Conservation (phyloP, 805 yeast genomes). For the Saturnispora zaruensis region DNA sequence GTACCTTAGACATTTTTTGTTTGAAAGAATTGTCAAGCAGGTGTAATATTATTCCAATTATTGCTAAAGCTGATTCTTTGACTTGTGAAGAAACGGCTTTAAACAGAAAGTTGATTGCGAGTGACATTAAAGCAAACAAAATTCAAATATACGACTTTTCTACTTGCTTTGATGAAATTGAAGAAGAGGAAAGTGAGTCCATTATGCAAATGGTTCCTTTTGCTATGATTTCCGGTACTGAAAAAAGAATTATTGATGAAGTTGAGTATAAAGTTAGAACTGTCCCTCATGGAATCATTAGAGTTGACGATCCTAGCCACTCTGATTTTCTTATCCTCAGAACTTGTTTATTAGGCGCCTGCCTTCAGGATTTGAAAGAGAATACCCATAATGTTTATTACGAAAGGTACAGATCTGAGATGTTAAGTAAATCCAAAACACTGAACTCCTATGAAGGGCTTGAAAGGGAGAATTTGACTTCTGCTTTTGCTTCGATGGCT, state of each 20-base stretch:
- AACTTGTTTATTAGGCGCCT: conserved; percentile 66
- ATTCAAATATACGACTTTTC: conserved; percentile 27
- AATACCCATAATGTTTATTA: conserved; percentile 70
- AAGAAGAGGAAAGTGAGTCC: conserved; percentile 16
- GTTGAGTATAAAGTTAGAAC: conserved; percentile 65
- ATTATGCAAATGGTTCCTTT: conserved; percentile 53
- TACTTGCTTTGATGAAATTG: conserved; percentile 25
- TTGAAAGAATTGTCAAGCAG: conserved; percentile 60
- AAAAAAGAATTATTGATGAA: conserved; percentile 60
- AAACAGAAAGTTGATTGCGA: conserved; percentile 39
- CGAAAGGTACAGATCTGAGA: conserved; percentile 61
- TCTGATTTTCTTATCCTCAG: conserved; percentile 74
- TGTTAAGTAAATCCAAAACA: conserved; percentile 11
- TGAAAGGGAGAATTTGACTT: neutral
- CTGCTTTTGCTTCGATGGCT: neutral
- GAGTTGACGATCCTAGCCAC: conserved; percentile 71
- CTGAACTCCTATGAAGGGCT: neutral
- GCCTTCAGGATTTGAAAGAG: conserved; percentile 70
- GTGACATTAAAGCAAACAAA: conserved; percentile 27
- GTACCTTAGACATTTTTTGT: conserved; percentile 60
- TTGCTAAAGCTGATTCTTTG: conserved; percentile 71
- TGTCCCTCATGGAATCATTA: conserved; percentile 81
- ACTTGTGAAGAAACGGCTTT: conserved; percentile 41
- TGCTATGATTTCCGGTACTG: conserved; percentile 85
- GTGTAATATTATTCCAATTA: conserved; percentile 74